Evolutionary conservation across 306 rosid species (phyloP).

Genomic region (Citrullus amarus): DNA sequence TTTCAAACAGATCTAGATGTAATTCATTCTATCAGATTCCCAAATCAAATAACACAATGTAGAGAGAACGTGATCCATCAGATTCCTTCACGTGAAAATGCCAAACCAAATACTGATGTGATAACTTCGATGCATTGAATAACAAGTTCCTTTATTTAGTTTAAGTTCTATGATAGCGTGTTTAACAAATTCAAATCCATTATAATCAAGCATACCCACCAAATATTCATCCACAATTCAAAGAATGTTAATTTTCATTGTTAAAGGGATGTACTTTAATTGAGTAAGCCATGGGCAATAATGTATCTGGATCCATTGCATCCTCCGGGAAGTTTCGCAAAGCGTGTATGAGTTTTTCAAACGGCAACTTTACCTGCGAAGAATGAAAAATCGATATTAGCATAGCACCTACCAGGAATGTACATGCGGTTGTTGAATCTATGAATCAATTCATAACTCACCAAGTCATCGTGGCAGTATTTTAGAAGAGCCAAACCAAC

Average conservation of each 20-base stretch:
- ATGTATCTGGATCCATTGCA: constrained; percentile 83
- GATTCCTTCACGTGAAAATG: not conserved
- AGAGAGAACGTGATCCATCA: not conserved
- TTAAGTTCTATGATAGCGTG: not conserved
- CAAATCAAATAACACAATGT: not conserved
- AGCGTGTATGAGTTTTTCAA: constrained; percentile 88
- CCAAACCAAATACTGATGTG: not conserved
- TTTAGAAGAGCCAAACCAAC: constrained; percentile 93
- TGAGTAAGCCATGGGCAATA: constrained; percentile 86
- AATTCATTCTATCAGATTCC: not conserved
- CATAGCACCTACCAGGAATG: constrained; percentile 1
- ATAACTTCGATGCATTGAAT: not conserved
- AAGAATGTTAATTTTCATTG: not conserved
- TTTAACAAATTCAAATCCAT: not conserved
- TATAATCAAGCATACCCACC: not conserved
- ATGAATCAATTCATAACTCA: constrained; percentile 27
- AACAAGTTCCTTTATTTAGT: not conserved
- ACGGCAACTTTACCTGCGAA: constrained; percentile 73
- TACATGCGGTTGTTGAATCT: not conserved
- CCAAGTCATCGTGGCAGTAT: constrained; percentile 94
- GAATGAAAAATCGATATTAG: constrained; percentile 16
- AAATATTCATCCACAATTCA: not conserved
- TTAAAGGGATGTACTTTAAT: constrained; percentile 47
- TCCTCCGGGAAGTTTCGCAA: constrained; percentile 84
- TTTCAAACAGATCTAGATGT: too few relatives aligned